Conservation (phyloP, 371 early-diverging fungal species). For the Mortierella sp. region DNA sequence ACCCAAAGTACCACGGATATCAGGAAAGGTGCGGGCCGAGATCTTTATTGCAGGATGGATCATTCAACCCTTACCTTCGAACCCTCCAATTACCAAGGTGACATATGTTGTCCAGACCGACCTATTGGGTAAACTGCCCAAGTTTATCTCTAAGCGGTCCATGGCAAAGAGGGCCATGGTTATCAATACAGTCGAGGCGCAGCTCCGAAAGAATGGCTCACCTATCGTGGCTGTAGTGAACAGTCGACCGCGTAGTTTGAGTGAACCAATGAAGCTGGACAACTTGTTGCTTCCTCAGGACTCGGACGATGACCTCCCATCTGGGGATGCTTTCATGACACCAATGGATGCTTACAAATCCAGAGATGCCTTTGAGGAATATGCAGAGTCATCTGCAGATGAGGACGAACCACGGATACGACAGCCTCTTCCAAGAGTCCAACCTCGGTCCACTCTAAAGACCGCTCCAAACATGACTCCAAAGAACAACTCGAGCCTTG, state of each 20-base stretch:
- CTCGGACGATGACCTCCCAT: constrained; percentile 19
- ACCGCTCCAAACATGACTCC: neutral
- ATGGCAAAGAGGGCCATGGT: constrained; percentile 70
- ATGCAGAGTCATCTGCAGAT: constrained; percentile 8
- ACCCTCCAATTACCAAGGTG: constrained; percentile 69
- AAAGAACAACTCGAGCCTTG: neutral
- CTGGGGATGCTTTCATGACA: constrained; percentile 15
- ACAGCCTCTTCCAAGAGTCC: neutral
- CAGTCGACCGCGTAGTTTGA: constrained; percentile 33
- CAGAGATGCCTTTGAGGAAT: constrained; percentile 1
- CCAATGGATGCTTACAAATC: constrained; percentile 15
- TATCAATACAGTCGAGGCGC: constrained; percentile 63
- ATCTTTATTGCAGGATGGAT: constrained; percentile 73
- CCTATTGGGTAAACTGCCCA: constrained; percentile 67
- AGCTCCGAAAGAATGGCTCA: constrained; percentile 65
- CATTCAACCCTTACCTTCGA: constrained; percentile 60
- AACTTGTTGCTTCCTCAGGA: constrained; percentile 21
- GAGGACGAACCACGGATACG: constrained; percentile 13
- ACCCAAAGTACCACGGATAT: constrained; percentile 61
- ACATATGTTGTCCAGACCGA: constrained; percentile 63
- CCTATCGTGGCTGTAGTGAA: neutral
- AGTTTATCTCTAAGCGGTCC: constrained; percentile 70
- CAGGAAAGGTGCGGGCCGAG: constrained; percentile 63
- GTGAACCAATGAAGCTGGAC: constrained; percentile 36
- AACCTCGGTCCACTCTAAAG: neutral